Base-by-base conservation (phyloP, 257 asterid genomes). In the Cruciata laevipes region DNA sequence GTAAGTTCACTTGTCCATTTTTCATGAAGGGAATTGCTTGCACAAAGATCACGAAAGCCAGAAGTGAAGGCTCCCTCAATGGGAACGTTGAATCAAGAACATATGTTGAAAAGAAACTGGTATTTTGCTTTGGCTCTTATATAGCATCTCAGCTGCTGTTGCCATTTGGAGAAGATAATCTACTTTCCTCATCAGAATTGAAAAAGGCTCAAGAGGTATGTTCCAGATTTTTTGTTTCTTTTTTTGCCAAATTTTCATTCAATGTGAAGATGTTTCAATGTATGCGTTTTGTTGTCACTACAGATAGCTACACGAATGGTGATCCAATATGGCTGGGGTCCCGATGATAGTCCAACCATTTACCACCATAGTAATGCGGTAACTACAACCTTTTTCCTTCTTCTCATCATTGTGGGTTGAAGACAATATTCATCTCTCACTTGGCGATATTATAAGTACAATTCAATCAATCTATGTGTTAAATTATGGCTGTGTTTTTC, bases 301-400 rank as follows among this genome's bases (percentile, higher is more conserved):
- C 88, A 93, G 99, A 90, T 93, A 79, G 95, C 99, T 44, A 93
- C 97, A 49, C 71, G 86, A 80, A 93, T 93, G 99, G 96, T 93
- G 77, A 76, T 88, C 74, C 96, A 90, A 72, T 93, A 75, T 77
- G 98, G 96, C n/a, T 93, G 98, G 98, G 95, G 91, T 20, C 95
- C 91, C 23, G 97, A 90, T 77, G 94, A 86, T 67, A 90, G 95
- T 75, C 90, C 94, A 33, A 81, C 86, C 60, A 79, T 93, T 76
- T 93, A 93, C 81, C 93, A 85, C 80, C 87, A 90, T 62, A 84
- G 96, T 73, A 86, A 87, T 71, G 86, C 96, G 94, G 97, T 91
- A 88, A 63, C 1, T 27, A 40, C 66, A 13, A 24, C 16, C 24
- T 14, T 42, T 38, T 65, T 21, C 69, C 42, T 6, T 12, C 33